phyloP scores from a whole-genome alignment of 2,329 filamentous ascomycete genomes.

The Xylariaceae sp. region DNA sequence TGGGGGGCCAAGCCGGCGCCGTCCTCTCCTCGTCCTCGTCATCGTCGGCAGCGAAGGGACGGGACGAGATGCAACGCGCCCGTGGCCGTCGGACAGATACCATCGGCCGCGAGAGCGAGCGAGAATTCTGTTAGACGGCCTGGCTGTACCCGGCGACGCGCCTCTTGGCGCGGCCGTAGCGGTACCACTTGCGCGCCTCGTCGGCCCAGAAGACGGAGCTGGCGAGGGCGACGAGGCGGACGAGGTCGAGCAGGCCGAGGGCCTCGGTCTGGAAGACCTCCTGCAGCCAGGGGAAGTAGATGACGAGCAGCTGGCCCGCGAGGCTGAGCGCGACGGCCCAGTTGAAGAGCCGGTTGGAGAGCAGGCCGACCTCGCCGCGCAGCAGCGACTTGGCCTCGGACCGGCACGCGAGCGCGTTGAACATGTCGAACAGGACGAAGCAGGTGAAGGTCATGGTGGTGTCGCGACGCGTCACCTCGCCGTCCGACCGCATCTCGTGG shows the following conservation, averaged over 20 bases:
- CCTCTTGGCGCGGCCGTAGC: slow-evolving; percentile 50
- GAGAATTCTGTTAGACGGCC: too few relatives aligned
- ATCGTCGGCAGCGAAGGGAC: too few relatives aligned
- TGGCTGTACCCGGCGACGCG: slow-evolving; percentile 57
- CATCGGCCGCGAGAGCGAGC: too few relatives aligned
- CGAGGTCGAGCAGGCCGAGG: slow-evolving; percentile 63
- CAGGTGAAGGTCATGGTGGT: slow-evolving; percentile 99
- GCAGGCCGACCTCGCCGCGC: slow-evolving; percentile 73
- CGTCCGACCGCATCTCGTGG: slow-evolving; percentile 80
- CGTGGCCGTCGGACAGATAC: too few relatives aligned
- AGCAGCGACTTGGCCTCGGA: slow-evolving; percentile 86
- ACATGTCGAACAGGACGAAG: slow-evolving; percentile 99
- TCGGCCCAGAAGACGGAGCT: slow-evolving; percentile 95
- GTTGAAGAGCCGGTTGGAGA: slow-evolving; percentile 91
- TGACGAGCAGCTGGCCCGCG: slow-evolving; percentile 78
- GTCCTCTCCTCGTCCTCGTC: too few relatives aligned
- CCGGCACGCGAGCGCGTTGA: slow-evolving; percentile 90
- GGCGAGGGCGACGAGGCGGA: slow-evolving; percentile 65
- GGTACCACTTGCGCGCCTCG: slow-evolving; percentile 76
- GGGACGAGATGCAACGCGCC: too few relatives aligned
- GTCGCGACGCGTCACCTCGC: slow-evolving; percentile 80
- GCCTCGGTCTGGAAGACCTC: slow-evolving; percentile 94
- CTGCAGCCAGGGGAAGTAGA: slow-evolving; percentile 92
- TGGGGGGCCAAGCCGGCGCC: too few relatives aligned
- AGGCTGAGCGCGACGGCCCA: slow-evolving; percentile 85